A percentile compares a stretch with the other conserved stretches of the same genome.
phyloP scores from a whole-genome alignment of 2,329 filamentous ascomycete species.

The Rutstroemia sp. region DNA sequence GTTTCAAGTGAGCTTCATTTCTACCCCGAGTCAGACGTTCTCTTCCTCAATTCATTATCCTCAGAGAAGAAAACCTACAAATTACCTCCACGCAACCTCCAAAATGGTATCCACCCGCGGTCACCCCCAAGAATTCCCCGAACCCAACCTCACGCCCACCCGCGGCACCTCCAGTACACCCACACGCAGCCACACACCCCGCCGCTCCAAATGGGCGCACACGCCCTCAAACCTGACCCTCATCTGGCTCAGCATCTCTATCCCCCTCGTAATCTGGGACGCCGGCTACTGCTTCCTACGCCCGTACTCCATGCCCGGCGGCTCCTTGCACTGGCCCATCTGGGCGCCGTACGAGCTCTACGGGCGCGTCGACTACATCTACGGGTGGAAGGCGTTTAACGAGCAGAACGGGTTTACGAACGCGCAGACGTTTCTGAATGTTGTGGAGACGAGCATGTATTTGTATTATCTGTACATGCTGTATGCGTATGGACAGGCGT shows the following conservation, averaged over 20 bases:
- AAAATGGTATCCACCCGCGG: slow-evolving; percentile 45
- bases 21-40: neutral
- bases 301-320: slow-evolving; percentile 61
- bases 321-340: slow-evolving; percentile 50
- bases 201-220: slow-evolving; percentile 43
- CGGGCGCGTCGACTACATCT: slow-evolving; percentile 57
- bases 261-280: slow-evolving; percentile 64
- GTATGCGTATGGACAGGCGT: slow-evolving; percentile 33
- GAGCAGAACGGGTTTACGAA: slow-evolving; percentile 55
- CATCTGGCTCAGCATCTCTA: slow-evolving; percentile 54
- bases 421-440: slow-evolving; percentile 54
- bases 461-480: slow-evolving; percentile 51
- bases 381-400: slow-evolving; percentile 57
- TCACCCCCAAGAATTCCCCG: slow-evolving; percentile 44
- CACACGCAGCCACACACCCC: slow-evolving; percentile 14
- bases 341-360: slow-evolving; percentile 63
- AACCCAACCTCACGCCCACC: slow-evolving; percentile 21
- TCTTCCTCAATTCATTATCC: slow-evolving; percentile 6
- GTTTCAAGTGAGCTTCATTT: neutral
- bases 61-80: slow-evolving; percentile 20
- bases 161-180: slow-evolving; percentile 16
- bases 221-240: slow-evolving; percentile 51
- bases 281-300: slow-evolving; percentile 59
- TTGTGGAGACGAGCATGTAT: slow-evolving; percentile 53
- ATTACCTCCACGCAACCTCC: neutral